Conservation (phyloP, 805 yeast species). For the Citeromyces matritensis region DNA sequence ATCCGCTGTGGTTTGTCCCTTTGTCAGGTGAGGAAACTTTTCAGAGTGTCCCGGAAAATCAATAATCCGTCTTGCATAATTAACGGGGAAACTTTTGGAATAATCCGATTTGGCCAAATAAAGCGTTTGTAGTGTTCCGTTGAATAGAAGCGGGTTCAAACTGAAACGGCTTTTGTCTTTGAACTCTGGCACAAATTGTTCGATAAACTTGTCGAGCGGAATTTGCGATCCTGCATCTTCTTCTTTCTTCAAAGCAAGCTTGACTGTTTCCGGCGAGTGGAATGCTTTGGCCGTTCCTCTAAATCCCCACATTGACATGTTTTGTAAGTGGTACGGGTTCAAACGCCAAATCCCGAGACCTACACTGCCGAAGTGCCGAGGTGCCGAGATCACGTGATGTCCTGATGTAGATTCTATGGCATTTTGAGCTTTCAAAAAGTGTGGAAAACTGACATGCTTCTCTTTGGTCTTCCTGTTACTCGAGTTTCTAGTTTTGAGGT, state of each 20-base stretch:
- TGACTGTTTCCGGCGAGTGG: slow-evolving; percentile 9
- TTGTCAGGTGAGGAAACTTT: slow-evolving; percentile 7
- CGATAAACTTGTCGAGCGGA: slow-evolving; percentile 18
- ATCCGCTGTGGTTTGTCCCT: slow-evolving; percentile 32
- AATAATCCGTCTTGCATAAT: slow-evolving; percentile 28
- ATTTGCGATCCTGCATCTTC: slow-evolving; percentile 4
- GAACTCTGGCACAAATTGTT: slow-evolving; percentile 22
- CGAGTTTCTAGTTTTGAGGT: too few relatives aligned
- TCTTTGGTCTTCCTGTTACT: too few relatives aligned
- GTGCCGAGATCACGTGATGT: too few relatives aligned
- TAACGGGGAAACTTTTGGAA: slow-evolving; percentile 22
- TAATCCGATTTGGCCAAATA: slow-evolving; percentile 28
- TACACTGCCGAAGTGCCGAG: too few relatives aligned
- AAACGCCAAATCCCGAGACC: too few relatives aligned
- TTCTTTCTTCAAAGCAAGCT: slow-evolving; percentile 9
- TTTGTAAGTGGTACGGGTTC: too few relatives aligned
- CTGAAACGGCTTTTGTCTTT: slow-evolving; percentile 18
- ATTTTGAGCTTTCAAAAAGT: too few relatives aligned
- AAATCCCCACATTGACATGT: slow-evolving; percentile 17
- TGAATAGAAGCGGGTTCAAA: slow-evolving; percentile 28
- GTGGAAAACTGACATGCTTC: too few relatives aligned
- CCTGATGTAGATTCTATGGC: too few relatives aligned
- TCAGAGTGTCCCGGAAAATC: slow-evolving; percentile 18
- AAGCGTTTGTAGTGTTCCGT: slow-evolving; percentile 35
- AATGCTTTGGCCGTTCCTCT: slow-evolving; percentile 13